Evolutionary conservation across 768 basidiomycete genomes (phyloP).

Genomic region (Tricholomella constricta): DNA sequence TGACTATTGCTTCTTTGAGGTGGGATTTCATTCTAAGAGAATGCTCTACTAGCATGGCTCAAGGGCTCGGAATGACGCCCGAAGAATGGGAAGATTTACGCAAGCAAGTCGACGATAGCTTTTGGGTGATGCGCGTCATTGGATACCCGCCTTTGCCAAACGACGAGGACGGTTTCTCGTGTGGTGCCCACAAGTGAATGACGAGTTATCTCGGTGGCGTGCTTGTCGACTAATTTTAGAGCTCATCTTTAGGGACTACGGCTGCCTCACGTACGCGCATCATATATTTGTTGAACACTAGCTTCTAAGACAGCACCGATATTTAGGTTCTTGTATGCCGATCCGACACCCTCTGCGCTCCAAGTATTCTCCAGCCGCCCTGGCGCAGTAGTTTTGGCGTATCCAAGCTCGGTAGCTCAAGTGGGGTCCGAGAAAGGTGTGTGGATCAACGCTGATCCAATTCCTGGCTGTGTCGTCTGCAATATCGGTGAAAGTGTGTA

Average conservation of each 20-base stretch:
- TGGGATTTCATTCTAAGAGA: neutral
- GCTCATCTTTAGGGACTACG: conserved; percentile 68
- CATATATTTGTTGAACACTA: no score
- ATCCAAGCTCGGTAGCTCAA: conserved; percentile 46
- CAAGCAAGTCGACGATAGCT: conserved; percentile 76
- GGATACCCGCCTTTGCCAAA: conserved; percentile 88
- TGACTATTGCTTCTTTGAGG: conserved; percentile 27
- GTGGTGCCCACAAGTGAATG: conserved; percentile 84
- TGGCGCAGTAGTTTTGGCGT: conserved; percentile 28
- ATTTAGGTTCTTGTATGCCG: conserved; percentile 87
- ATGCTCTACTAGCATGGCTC: conserved; percentile 63
- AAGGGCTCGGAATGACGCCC: conserved; percentile 70
- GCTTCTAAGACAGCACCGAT: no score
- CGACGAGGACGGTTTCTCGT: conserved; percentile 81
- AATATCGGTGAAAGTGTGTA: conserved; percentile 88
- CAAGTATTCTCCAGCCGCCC: conserved; percentile 72
- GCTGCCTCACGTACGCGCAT: conserved; percentile 81
- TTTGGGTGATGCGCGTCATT: conserved; percentile 88
- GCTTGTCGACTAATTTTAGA: neutral
- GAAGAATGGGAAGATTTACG: conserved; percentile 73
- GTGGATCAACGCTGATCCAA: conserved; percentile 87
- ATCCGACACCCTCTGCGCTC: conserved; percentile 76
- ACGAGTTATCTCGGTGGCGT: neutral
- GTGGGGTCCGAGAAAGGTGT: conserved; percentile 58
- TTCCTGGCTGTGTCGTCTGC: conserved; percentile 82